Evolutionary conservation across 345 rosid genomes (phyloP), one percentile per base, ranked within the genome.

Genomic region (Populus simonii): DNA sequence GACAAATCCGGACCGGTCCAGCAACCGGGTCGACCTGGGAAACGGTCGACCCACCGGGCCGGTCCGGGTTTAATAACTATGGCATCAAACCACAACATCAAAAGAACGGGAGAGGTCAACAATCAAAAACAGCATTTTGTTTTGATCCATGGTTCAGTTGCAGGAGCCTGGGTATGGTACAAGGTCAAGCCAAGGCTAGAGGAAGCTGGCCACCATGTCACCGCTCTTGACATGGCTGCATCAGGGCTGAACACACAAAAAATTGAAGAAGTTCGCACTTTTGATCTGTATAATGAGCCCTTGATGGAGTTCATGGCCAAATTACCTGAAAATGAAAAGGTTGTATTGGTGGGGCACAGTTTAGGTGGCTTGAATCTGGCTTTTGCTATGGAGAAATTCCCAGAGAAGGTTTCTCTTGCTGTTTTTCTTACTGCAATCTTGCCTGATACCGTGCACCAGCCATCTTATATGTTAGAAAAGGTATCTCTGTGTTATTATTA

Each of bases 111-210:
- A 31, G 36, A 66, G 38, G 6, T 10, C 39, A 18, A 13, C 10
- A 18, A 0, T 66, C 38, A 27, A 13, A 33, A 4, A 35, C 78
- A 5, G 35, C 35, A 70, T 38, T 62, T 70, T 43, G 72, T 80
- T 43, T 31, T 75, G 10, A 59, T 75, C 2, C 83, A 75, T 63
- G 76, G 79, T 6, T 7, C 71, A 1, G 17, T 63, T 38, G 75
- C 71, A 27, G 83, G 79, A 2, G 83, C 83, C 12, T 80, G 83
- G 83, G 38, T 71, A 45, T 80, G 83, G 83, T 80, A 80, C 70
- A 80, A 80, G 61, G 27, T 81, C 5, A 20, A 17, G 11, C 43
- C 73, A 0, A 67, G 57, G 39, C 80, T 81, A 11, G 47, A 77
- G 47, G 20, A 41, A 7, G 45, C 74, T 0, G 80, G 80, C 25